These are phyloP conservation scores for Pleurotus platypus DNA, from an alignment of 768 basidiomycete species.

Conservation along the genomic window DNA sequence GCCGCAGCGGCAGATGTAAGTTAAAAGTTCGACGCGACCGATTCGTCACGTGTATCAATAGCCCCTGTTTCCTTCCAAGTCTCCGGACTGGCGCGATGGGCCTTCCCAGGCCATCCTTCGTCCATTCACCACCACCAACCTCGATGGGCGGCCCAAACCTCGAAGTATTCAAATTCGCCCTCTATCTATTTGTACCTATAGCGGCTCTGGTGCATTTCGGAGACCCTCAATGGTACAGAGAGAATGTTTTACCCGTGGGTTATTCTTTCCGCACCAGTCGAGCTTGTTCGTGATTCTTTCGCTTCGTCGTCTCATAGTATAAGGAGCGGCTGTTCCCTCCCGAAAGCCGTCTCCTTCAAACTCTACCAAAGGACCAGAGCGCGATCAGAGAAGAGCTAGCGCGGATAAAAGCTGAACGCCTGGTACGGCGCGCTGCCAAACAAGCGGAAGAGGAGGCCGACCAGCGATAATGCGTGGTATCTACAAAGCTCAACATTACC, in stretches of 20 bases:
- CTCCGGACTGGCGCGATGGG: too few species aligned
- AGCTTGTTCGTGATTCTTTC: not conserved
- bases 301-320: conserved; percentile 41
- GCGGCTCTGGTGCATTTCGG: conserved; percentile 80
- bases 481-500: not conserved
- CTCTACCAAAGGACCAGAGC: conserved; percentile 62
- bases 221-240: conserved; percentile 82
- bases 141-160: conserved; percentile 73
- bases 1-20: too few species aligned
- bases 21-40: too few species aligned
- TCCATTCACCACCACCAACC: not conserved
- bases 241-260: conserved; percentile 68
- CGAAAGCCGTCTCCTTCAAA: conserved; percentile 42
- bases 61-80: too few species aligned
- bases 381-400: conserved; percentile 67
- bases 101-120: not conserved
- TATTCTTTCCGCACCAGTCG: conserved; percentile 9
- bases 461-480: conserved; percentile 7
- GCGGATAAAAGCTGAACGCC: conserved; percentile 60
- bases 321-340: conserved; percentile 70
- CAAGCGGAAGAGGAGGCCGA: conserved; percentile 29
- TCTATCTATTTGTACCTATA: conserved; percentile 85
- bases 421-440: conserved; percentile 44
- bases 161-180: conserved; percentile 86
- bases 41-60: too few species aligned